Evolutionary conservation across 1,139 yeast genomes (phyloP).

Genomic region (Saccharomyces hybrid): DNA sequence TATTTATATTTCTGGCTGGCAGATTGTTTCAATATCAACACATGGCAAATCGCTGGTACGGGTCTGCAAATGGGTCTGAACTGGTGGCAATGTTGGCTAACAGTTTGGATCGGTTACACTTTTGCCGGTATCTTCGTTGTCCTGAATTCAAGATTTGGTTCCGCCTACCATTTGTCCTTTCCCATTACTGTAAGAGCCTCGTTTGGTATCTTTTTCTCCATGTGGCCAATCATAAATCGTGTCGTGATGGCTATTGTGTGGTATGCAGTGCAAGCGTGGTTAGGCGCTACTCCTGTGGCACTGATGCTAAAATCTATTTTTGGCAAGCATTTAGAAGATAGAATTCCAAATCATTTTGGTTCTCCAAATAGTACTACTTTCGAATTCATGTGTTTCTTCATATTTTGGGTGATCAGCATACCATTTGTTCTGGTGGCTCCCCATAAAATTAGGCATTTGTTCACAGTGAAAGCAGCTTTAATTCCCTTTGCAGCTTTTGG

Average conservation of each 20-base stretch:
- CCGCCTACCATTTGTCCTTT: slow-evolving; percentile 64
- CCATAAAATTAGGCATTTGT: slow-evolving; percentile 67
- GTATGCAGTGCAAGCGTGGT: slow-evolving; percentile 74
- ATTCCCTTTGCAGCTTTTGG: slow-evolving; percentile 74
- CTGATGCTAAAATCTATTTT: slow-evolving; percentile 60
- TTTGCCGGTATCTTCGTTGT: slow-evolving; percentile 54
- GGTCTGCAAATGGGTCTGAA: slow-evolving; percentile 64
- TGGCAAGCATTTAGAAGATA: slow-evolving; percentile 45
- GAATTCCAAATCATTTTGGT: slow-evolving; percentile 44
- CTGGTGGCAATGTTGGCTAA: slow-evolving; percentile 84
- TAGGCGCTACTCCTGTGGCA: slow-evolving; percentile 74
- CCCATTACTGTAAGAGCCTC: slow-evolving; percentile 65
- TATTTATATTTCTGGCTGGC: slow-evolving; percentile 75
- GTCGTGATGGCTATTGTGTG: slow-evolving; percentile 75
- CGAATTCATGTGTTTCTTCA: slow-evolving; percentile 59
- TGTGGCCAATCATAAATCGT: slow-evolving; percentile 72
- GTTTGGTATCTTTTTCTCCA: slow-evolving; percentile 67
- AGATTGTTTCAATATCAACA: slow-evolving; percentile 77
- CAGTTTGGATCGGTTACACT: slow-evolving; percentile 69
- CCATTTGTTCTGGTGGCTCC: slow-evolving; percentile 77
- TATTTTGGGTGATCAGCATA: slow-evolving; percentile 65
- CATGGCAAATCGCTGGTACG: slow-evolving; percentile 84
- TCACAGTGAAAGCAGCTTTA: slow-evolving; percentile 64
- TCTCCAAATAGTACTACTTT: slow-evolving; percentile 52
- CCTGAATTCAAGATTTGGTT: slow-evolving; percentile 58